Evolutionary conservation across 805 yeast species (phyloP), one percentile per base, ranked within the genome.

Genomic region (Zygoascus bituminiphila): DNA sequence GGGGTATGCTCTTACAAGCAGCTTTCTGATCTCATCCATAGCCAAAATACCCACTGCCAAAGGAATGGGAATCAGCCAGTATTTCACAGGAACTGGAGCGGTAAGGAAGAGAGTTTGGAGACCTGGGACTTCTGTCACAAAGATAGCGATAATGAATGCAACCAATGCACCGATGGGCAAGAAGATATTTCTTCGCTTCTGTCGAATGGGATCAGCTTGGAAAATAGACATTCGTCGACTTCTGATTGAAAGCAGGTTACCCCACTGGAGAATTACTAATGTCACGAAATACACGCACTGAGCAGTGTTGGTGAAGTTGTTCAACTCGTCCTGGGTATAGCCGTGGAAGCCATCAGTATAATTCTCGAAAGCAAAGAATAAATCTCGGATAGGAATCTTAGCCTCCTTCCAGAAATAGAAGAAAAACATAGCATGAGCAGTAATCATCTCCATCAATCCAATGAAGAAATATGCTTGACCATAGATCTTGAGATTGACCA

Each of bases 211-310:
- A 9, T 63, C 60, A 26, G 67, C 72, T 50, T 70, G 74, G 60
- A 73, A 69, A 20, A 73, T 49, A 49, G 73, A 66, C 50, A 69
- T 59, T 42, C 63, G 60, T 51, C 77, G 63, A 0, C 74, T 69
- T 59, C 79, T 65, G 37, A 70, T 64, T 1, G 72, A 62, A 54
- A 74, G 49, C 52, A 73, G 58, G 51, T 74, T 73, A 62, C 73
- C 73, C 54, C 68, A 64, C 54, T 75, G 78, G 66, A 74, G 58
- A 36, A 74, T 65, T 5, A 75, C 76, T 64, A 75, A 61, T 42
- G 71, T 73, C 39, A 66, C 62, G 54, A 75, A 75, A 58, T 73
- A 75, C 41, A 74, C 68, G 2, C 75, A 69, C 1, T 76, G 70
- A 2, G 75, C 70, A 23, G 58, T 58, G 38, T 60, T 62, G 44